Conservation (phyloP, 1,139 yeast genomes). For the Debaryomyces udenii region DNA sequence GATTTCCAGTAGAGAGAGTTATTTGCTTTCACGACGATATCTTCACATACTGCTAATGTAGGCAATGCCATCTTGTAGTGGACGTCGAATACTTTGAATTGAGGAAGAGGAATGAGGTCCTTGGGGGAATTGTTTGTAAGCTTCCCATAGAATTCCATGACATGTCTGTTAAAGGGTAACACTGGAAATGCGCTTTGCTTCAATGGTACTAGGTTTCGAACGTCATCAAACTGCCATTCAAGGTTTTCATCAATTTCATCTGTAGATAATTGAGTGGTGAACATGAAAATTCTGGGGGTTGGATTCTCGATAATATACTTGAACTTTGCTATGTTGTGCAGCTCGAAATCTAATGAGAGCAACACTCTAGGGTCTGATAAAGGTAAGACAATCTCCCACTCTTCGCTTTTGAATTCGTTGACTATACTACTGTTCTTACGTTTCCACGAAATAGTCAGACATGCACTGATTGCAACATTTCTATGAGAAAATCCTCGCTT, state of each 20-base stretch:
- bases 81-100: conserved; percentile 62
- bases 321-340: conserved; percentile 22
- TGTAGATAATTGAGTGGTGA: conserved; percentile 48
- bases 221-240: conserved; percentile 36
- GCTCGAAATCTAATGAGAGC: conserved; percentile 26
- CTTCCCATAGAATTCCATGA: conserved; percentile 40
- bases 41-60: conserved; percentile 46
- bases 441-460: conserved; percentile 37
- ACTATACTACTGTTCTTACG: conserved; percentile 23
- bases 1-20: conserved; percentile 23
- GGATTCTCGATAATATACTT: conserved; percentile 72
- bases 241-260: conserved; percentile 19
- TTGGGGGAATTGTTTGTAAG: conserved; percentile 17
- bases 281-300: conserved; percentile 66
- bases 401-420: conserved; percentile 33
- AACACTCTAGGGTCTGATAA: conserved; percentile 71
- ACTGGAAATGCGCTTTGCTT: conserved; percentile 49
- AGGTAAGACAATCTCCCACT: conserved; percentile 59
- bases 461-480: conserved; percentile 35
- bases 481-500: conserved; percentile 45
- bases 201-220: conserved; percentile 30
- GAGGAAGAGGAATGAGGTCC: conserved; percentile 50
- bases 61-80: conserved; percentile 69
- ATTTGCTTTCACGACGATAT: conserved; percentile 24
- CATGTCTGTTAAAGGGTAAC: conserved; percentile 61